A percentile compares a stretch with the other conserved stretches of the same genome.
These are phyloP conservation scores for Punica granatum DNA, from an alignment of 345 rosid species.

Conservation along the genomic window DNA sequence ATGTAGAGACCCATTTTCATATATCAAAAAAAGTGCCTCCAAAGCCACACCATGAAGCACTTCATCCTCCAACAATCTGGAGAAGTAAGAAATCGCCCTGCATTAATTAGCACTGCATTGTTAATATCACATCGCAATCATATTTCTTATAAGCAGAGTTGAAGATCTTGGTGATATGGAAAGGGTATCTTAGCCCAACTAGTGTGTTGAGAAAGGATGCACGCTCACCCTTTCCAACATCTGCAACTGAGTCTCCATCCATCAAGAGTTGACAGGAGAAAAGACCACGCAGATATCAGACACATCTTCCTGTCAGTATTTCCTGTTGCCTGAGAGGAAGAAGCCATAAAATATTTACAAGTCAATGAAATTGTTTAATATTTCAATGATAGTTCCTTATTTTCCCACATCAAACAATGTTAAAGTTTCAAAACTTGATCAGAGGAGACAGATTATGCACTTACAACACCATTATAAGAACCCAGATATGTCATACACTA, in stretches of 20 bases:
- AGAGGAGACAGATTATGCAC: background rate
- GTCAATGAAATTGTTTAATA: background rate
- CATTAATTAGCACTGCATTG: background rate
- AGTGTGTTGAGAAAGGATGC: background rate
- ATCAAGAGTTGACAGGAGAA: slow-evolving; percentile 12
- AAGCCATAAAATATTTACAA: background rate
- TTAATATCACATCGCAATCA: background rate
- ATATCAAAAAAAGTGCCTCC: slow-evolving; percentile 12
- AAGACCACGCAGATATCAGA: slow-evolving; percentile 14
- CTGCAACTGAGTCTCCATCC: slow-evolving; percentile 15
- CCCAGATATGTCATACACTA: background rate
- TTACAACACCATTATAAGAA: background rate
- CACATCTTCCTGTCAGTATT: background rate
- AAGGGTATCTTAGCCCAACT: background rate
- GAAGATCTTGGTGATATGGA: background rate
- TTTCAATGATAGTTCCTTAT: background rate
- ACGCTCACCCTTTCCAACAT: slow-evolving; percentile 14
- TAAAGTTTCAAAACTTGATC: background rate
- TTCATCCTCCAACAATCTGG: slow-evolving; percentile 8
- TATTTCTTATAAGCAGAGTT: background rate
- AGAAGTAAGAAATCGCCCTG: slow-evolving; percentile 15
- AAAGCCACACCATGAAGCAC: slow-evolving; percentile 3
- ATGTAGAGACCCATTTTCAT: slow-evolving; percentile 6
- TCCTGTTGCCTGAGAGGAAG: slow-evolving; percentile 3
- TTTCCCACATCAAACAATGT: background rate